Evolutionary conservation across 2,329 filamentous ascomycete genomes (phyloP), one percentile per base, ranked within the genome.

Genomic region (Monilinia polystroma): DNA sequence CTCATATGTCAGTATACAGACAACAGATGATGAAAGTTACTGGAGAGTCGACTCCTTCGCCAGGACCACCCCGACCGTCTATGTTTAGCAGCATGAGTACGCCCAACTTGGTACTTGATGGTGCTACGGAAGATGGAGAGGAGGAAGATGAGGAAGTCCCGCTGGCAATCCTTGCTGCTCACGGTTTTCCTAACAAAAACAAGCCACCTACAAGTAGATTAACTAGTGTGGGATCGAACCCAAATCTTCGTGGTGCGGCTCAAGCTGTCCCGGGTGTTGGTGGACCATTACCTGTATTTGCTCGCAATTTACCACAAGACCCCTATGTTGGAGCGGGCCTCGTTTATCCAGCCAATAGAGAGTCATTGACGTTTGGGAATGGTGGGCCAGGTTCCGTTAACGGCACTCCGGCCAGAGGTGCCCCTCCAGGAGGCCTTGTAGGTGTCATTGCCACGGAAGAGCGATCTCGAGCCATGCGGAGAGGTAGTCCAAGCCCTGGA

Each of bases 11-110:
- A 1, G 89, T 96, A 1, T 96, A 96, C 77, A 87, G 93, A 67
- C 93, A 97, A 77, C 91, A 95, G 78, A 97, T 96, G 93, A 96
- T 94, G 90, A 96, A 96, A 79, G 90, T 95, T 41, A 96, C 92
- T 0, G 93, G 93, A 58, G 91, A 94, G 72, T 80, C 87, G 29
- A 77, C 83, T 77, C 67, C 82, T 14, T 79, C 80, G 53, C 72
- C 52, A 35, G 54, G 78, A 16, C 77, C 82, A 18, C 75, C 80
- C 14, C 77, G 82, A 35, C 85, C 87, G n/a, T 83, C 85, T 18
- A 66, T 80, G 80, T 60, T 81, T 84, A 23, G 80, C 83, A 45
- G 85, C 5, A 81, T 83, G 73, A 91, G 88, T 76, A 85, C 86
- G 4, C 87, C 89, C 1, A 88, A 87, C 69, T 76, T 90, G 26